These are phyloP conservation scores for Wickerhamiella vanderwaltii DNA, from an alignment of 805 yeast genomes.

Conservation along the genomic window DNA sequence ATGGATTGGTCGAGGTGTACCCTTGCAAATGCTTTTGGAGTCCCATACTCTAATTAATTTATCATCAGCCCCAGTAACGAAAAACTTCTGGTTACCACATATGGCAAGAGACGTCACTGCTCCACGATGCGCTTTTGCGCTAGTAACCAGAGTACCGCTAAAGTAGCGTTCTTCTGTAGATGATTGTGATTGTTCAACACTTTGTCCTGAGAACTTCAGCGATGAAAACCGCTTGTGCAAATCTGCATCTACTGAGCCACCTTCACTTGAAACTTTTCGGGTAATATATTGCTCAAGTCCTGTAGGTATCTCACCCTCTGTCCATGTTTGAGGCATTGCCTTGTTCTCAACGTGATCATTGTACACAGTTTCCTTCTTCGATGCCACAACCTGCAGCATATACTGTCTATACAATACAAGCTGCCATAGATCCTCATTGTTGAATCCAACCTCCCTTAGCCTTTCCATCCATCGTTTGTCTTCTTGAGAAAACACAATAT, in stretches of 20 bases:
- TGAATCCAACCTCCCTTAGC: slow-evolving; percentile 59
- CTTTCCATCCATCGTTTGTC: slow-evolving; percentile 48
- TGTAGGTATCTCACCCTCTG: slow-evolving; percentile 11
- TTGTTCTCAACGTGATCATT: neutral
- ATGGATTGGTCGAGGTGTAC: slow-evolving; percentile 29
- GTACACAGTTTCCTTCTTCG: neutral
- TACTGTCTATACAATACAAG: slow-evolving; percentile 58
- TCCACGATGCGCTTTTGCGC: slow-evolving; percentile 49
- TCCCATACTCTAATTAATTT: slow-evolving; percentile 78
- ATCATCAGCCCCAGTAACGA: slow-evolving; percentile 65
- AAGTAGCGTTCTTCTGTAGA: neutral
- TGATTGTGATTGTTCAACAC: slow-evolving; percentile 32
- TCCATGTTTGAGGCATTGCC: slow-evolving; percentile 14
- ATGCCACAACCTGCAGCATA: slow-evolving; percentile 32
- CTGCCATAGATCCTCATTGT: slow-evolving; percentile 71
- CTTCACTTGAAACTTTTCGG: neutral
- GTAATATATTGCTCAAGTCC: slow-evolving; percentile 13
- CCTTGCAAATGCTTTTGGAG: slow-evolving; percentile 46
- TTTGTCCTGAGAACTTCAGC: neutral
- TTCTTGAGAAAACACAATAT: slow-evolving; percentile 21
- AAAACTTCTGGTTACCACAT: slow-evolving; percentile 50
- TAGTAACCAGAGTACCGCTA: slow-evolving; percentile 41
- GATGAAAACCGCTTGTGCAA: neutral
- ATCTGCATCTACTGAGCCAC: neutral
- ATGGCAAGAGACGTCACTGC: slow-evolving; percentile 46